Base-by-base conservation (phyloP, 352 stramenopile species). In the Globisporangium barbulae region DNA sequence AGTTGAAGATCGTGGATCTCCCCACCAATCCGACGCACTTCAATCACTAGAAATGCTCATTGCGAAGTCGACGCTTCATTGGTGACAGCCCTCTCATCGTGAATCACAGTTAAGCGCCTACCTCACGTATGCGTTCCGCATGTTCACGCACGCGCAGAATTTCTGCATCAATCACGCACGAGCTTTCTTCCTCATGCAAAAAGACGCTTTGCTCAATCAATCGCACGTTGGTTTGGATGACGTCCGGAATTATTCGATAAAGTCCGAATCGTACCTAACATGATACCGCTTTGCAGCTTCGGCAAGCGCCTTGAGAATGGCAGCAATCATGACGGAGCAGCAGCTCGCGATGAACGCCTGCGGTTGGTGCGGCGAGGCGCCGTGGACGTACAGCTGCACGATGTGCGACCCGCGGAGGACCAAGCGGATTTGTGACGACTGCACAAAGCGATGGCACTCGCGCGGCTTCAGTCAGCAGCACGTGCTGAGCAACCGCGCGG, bases 391-490 rank as follows among this genome's bases (percentile, higher is more conserved):
- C 37, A 25, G 55, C 52, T 83, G 75, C 44, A 54, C 54, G 19
- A 69, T 57, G 66, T 83, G 75, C 52, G 75, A 83, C 44, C 64
- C 68, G 33, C 68, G 75, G 0, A 55, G 49, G 31, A 47, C 53
- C 8, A 80, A 83, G 57, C 59, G 47, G 0, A 28, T 79, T 10
- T 83, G 75, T 49, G 19, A 59, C 9, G 61, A 53, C 2, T 83
- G 75, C 49, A 56, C 75, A 5, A 59, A 56, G 50, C 69, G 65
- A 2, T 83, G 75, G 75, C 75, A 83, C 67, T 68, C 72, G 59
- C 70, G 75, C 58, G 75, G 75, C 15, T 68, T 70, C 50, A 72
- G 67, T n/a, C 61, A 59, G 5, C 42, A 71, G 39, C 75, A 83
- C 63, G 45, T 57, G 28, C 58, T 81, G 15, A 60, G 53, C 25